These are phyloP conservation scores for Amoeboradix gromovi DNA, from an alignment of 371 early-diverging fungal genomes.

Conservation along the genomic window DNA sequence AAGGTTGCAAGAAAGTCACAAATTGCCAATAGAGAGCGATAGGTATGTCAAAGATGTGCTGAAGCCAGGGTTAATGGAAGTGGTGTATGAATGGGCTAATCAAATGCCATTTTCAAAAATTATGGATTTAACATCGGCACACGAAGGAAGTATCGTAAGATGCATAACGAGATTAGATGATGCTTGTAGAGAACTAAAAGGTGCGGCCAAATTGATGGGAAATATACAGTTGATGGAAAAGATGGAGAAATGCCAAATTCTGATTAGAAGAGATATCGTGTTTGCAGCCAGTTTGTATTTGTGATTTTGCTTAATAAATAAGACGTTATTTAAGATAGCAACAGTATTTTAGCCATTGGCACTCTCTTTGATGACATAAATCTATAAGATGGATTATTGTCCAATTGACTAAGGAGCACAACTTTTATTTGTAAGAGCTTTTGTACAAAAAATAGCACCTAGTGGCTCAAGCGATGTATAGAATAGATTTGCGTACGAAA, in stretches of 20 bases:
- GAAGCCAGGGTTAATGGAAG: constrained; percentile 70
- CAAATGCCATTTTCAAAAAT: constrained; percentile 79
- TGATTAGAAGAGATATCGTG: constrained; percentile 91
- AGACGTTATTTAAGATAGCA: no score
- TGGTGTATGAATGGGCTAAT: constrained; percentile 91
- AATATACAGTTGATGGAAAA: constrained; percentile 66
- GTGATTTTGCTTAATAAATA: no score
- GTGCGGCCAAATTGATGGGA: constrained; percentile 78
- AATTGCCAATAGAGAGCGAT: constrained; percentile 18
- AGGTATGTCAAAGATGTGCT: constrained; percentile 17
- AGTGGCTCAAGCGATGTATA: no score
- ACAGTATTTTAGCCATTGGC: no score
- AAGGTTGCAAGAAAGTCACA: constrained; percentile 35
- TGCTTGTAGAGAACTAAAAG: constrained; percentile 71
- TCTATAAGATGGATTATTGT: no score
- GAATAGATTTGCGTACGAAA: no score
- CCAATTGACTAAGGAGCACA: no score
- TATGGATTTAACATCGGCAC: constrained; percentile 38
- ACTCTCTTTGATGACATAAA: no score
- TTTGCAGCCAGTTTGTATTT: constrained; percentile 79
- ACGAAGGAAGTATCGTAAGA: constrained; percentile 56
- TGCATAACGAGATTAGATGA: constrained; percentile 90
- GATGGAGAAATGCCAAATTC: constrained; percentile 69
- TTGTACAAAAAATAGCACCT: no score
- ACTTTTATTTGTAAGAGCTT: no score